Evolutionary conservation across 1,284 basidiomycete species (phyloP).

Genomic region (Ustilago shanxiensis): DNA sequence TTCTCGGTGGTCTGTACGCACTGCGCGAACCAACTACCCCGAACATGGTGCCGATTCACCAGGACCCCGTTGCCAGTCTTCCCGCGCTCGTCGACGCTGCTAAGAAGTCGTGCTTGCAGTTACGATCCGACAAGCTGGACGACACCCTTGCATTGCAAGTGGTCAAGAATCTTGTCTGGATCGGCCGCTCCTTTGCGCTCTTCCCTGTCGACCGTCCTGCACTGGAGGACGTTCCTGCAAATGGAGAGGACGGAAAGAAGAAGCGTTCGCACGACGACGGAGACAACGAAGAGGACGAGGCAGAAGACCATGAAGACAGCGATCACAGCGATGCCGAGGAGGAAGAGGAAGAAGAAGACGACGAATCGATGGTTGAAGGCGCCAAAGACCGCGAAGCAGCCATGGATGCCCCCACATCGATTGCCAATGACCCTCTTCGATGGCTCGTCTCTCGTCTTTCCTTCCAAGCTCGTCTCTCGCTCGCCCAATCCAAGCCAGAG

Average conservation of each 20-base stretch:
- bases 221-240: conserved; percentile 6
- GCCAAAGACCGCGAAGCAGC: conserved; percentile 58
- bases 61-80: conserved; percentile 73
- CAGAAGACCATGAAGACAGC: background rate
- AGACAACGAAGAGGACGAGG: conserved; percentile 22
- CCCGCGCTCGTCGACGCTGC: conserved; percentile 79
- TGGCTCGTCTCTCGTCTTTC: conserved; percentile 96
- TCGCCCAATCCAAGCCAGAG: conserved; percentile 50
- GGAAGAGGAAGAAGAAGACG: conserved; percentile 36
- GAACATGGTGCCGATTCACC: conserved; percentile 58
- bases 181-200: conserved; percentile 76
- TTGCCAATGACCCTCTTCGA: conserved; percentile 76
- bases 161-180: conserved; percentile 93
- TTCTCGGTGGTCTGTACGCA: conserved; percentile 80
- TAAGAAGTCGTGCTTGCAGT: conserved; percentile 81
- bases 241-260: conserved; percentile 26
- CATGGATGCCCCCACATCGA: conserved; percentile 22
- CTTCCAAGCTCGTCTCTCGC: conserved; percentile 78
- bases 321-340: conserved; percentile 9
- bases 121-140: conserved; percentile 85
- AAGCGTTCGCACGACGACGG: conserved; percentile 56
- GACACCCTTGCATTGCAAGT: conserved; percentile 83
- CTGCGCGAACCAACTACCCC: conserved; percentile 20
- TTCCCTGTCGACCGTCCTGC: conserved; percentile 32
- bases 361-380: conserved; percentile 30